Evolutionary conservation across 306 rosid species (phyloP), one percentile per base, ranked within the genome.

Genomic region (Vigna nakashimae): DNA sequence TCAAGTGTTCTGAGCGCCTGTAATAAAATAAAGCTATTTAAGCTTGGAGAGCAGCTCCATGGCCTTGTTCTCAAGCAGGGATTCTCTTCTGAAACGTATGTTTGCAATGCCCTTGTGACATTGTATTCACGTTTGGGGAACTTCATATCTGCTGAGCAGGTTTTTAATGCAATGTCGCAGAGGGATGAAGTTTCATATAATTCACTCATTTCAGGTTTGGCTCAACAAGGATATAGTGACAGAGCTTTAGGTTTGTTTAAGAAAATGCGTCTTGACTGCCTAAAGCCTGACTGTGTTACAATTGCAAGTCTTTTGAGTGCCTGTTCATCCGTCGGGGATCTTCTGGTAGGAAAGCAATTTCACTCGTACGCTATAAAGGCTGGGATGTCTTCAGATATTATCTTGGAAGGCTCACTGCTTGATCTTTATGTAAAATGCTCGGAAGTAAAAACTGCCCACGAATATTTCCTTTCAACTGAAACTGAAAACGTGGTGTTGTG

Each of bases 341-440:
- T 87, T 56, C 77, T 63, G 42, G 86, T 74, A 78, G 98, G 97
- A 77, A 88, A 68, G 57, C 97, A 90, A 62, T 89, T 94, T 36
- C 97, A 91, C 69, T 91, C 97, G 30, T 88, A 85, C 71, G 92
- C 96, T 26, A 81, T 91, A 53, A 94, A 91, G 78, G 80, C 89
- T 32, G 97, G 98, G 77, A 89, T 89, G 89, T 88, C 90, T 69
- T 86, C 91, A 60, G 97, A 94, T 86, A 75, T 82, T 42, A 84
- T 94, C 48, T 81, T 94, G 46, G 98, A 94, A 85, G 97, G 98
- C 74, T 79, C 97, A 71, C 85, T 94, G 73, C 94, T 94, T 60
- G 98, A 91, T 83, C 97, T 94, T 53, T 94, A 94, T 85, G 92
- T 89, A 52, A 94, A 94, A 73, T 91, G 98, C 81, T 86, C 93